Evolutionary conservation across 495 filamentous ascomycete genomes (phyloP), one percentile per base, ranked within the genome.

Genomic region (Hypoxylon rickii): DNA sequence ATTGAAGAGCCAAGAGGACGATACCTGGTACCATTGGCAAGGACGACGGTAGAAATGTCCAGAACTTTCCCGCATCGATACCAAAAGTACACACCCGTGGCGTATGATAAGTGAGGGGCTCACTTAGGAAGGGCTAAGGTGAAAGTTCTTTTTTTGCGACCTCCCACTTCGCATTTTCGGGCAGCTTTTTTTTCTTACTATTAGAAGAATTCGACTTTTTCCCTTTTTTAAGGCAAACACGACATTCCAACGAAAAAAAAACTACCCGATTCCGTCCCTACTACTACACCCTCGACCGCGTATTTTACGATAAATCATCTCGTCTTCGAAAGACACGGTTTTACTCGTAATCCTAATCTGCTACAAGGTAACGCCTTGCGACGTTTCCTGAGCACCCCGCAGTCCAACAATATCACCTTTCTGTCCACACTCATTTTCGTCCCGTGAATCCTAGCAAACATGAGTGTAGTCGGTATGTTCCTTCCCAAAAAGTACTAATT

Each of bases 391-490:
- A 53, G 21, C 22, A 36, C 59, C 52, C 59, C 53, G 48, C 59
- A 58, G 40, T 57, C 49, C 47, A 57, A 56, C 40, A 57, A 47
- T 43, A 51, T 31, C 51, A 47, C 54, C 48, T 54, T 58, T 63
- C 58, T 47, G 57, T 63, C n/a, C n/a, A n/a, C 58, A 63, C 29
- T 55, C 33, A 37, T 15, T 45, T 49, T 32, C 48, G 39, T 50
- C 41, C 24, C 16, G 33, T 38, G 42, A 24, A 54, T 44, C 19
- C 70, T 58, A 67, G 52, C 73, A 80, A 67, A 59, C 10, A 80
- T 80, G 77, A 74, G 70, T 65, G 77, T 70, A 62, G 67, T 70
- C 22, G 67, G 67, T 70, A 70, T 13, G 65, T 62, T 18, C 4
- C 34, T 10, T 19, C 42, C 20, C 32, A 22, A n/a, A n/a, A n/a